phyloP scores from a whole-genome alignment of 2,329 filamentous ascomycete genomes.

The Parasarocladium wereldwijsianum region DNA sequence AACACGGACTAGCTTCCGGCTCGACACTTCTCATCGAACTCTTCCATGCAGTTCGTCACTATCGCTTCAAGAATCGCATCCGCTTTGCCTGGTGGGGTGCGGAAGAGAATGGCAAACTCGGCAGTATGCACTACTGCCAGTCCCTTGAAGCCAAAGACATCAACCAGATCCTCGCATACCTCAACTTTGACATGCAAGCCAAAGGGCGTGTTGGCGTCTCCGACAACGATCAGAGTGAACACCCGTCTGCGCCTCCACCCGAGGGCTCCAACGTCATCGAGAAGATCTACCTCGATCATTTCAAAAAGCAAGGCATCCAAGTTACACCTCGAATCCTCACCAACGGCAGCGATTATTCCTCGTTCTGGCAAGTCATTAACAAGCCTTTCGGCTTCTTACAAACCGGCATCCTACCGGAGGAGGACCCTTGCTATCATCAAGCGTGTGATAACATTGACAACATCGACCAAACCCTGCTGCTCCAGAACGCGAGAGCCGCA shows the following conservation, averaged over 20 bases:
- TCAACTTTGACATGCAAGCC: conserved; percentile 27
- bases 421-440: conserved; percentile 17
- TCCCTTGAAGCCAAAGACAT: conserved; percentile 16
- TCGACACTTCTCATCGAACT: conserved; percentile 24
- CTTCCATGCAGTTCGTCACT: conserved; percentile 21
- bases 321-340: conserved; percentile 12
- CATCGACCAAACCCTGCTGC: conserved; percentile 16
- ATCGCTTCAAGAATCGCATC: conserved; percentile 19
- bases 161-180: conserved; percentile 20
- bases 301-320: conserved; percentile 16
- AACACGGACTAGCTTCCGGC: conserved; percentile 15
- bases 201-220: conserved; percentile 20
- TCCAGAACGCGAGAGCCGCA: conserved; percentile 24
- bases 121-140: conserved; percentile 21
- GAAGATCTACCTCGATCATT: conserved; percentile 18
- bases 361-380: conserved; percentile 36
- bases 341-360: conserved; percentile 45
- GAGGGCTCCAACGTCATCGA: conserved; percentile 17
- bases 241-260: conserved; percentile 15
- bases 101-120: conserved; percentile 25
- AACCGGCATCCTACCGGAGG: conserved; percentile 40
- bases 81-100: conserved; percentile 30
- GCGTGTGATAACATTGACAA: conserved; percentile 21
- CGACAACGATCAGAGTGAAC: conserved; percentile 18
- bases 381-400: conserved; percentile 43